A percentile compares a stretch with the other conserved stretches of the same genome.
Conservation (phyloP, 306 rosid species). For the Quercus aquifolioides region DNA sequence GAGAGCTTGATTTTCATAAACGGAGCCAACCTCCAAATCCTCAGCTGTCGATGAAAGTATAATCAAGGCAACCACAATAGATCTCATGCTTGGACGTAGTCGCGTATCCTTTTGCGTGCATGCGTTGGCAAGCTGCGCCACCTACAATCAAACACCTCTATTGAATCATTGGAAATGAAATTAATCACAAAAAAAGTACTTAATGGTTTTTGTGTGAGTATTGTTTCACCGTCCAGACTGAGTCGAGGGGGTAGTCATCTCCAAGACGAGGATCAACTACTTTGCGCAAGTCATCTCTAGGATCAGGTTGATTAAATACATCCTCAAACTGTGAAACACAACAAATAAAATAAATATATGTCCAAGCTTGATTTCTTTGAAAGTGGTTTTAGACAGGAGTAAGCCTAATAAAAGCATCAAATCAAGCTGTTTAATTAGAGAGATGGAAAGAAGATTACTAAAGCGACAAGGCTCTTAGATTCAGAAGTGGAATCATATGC, state of each 20-base stretch:
- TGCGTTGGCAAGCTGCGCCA: slow-evolving; percentile 75
- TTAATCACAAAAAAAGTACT: background rate
- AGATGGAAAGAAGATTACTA: slow-evolving; percentile 43
- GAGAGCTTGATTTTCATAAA: slow-evolving; percentile 65
- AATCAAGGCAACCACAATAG: slow-evolving; percentile 78
- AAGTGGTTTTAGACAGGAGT: background rate
- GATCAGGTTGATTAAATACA: slow-evolving; percentile 52
- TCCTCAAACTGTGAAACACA: slow-evolving; percentile 65
- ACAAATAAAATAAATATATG: background rate
- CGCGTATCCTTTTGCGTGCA: slow-evolving; percentile 77
- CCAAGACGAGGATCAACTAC: slow-evolving; percentile 72
- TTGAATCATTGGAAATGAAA: slow-evolving; percentile 1
- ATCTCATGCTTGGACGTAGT: slow-evolving; percentile 85
- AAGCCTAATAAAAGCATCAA: background rate
- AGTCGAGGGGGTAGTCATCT: slow-evolving; percentile 67
- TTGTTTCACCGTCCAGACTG: slow-evolving; percentile 67
- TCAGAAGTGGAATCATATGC: slow-evolving; percentile 40
- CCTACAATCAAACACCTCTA: slow-evolving; percentile 43
- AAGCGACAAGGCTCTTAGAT: slow-evolving; percentile 68
- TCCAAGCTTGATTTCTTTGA: background rate
- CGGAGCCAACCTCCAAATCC: slow-evolving; percentile 74
- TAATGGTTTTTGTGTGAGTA: background rate
- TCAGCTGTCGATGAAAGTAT: slow-evolving; percentile 70
- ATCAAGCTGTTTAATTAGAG: background rate
- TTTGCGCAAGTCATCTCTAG: slow-evolving; percentile 48